Evolutionary conservation across 148 eudicot species (phyloP).

Genomic region (Rheum nobile): DNA sequence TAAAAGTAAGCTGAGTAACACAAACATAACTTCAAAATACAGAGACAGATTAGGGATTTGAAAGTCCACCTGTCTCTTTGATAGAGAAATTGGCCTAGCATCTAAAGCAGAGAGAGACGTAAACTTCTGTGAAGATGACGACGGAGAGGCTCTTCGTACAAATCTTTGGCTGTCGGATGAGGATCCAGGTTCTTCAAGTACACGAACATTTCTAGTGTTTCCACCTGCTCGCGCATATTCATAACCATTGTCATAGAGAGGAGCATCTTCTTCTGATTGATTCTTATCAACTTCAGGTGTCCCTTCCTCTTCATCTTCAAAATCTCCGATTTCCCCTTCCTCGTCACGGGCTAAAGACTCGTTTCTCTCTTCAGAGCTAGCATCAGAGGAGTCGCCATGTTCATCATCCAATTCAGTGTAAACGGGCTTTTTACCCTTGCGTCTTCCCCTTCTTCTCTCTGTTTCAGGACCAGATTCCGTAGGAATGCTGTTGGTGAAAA

Average conservation of each 20-base stretch:
- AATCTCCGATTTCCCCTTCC: conserved; percentile 5
- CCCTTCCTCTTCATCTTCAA: conserved; percentile 10
- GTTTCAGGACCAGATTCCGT: conserved; percentile 31
- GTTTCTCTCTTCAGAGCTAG: conserved; percentile 10
- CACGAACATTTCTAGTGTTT: conserved; percentile 21
- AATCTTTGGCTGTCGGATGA: conserved; percentile 59
- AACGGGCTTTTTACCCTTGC: conserved; percentile 68
- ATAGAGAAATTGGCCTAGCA: conserved; percentile 66
- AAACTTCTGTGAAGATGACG: conserved; percentile 82
- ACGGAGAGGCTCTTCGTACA: conserved; percentile 41
- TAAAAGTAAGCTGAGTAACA: conserved; percentile 4
- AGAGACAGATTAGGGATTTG: conserved; percentile 1
- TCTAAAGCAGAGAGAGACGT: conserved; percentile 89
- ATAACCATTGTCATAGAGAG: conserved; percentile 35
- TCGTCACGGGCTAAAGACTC: neutral
- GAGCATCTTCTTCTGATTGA: conserved; percentile 46
- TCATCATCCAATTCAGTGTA: conserved; percentile 29
- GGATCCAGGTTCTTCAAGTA: conserved; percentile 62
- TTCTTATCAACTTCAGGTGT: conserved; percentile 6
- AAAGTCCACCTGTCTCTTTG: conserved; percentile 46
- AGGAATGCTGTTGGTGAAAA: conserved; percentile 31
- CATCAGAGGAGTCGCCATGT: neutral
- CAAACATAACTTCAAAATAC: conserved; percentile 3
- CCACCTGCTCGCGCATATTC: conserved; percentile 39
- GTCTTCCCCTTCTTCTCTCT: conserved; percentile 64